Conservation (phyloP, 768 basidiomycete genomes). For the Suillus occidentalis region DNA sequence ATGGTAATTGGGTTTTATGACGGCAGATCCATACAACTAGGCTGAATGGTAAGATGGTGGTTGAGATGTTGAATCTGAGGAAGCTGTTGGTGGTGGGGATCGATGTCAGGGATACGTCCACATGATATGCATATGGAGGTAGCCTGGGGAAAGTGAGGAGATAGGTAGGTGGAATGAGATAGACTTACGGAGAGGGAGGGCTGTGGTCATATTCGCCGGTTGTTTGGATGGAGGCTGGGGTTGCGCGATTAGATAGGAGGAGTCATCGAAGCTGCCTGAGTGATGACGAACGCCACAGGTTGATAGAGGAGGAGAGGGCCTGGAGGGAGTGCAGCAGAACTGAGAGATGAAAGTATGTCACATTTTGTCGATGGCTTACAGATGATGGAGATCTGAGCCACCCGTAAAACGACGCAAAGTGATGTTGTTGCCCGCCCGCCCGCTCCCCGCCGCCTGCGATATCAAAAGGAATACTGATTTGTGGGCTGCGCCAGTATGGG, state of each 20-base stretch:
- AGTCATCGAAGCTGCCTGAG: slow-evolving; percentile 43
- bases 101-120: slow-evolving; percentile 20
- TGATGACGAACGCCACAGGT: slow-evolving; percentile 41
- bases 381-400: too few species aligned
- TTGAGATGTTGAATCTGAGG: too few species aligned
- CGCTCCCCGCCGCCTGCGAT: too few species aligned
- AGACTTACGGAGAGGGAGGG: slow-evolving; percentile 4
- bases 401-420: too few species aligned
- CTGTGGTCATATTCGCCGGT: slow-evolving; percentile 32
- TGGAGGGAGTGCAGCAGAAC: slow-evolving; percentile 35
- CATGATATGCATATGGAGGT: slow-evolving; percentile 11
- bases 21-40: too few species aligned
- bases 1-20: too few species aligned
- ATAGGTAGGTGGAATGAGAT: neutral
- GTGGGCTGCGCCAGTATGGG: too few species aligned
- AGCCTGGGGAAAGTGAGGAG: slow-evolving; percentile 12
- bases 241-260: slow-evolving; percentile 28
- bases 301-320: slow-evolving; percentile 35
- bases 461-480: too few species aligned
- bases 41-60: too few species aligned
- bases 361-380: too few species aligned
- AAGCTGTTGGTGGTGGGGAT: slow-evolving; percentile 1
- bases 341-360: slow-evolving; percentile 17
- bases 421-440: too few species aligned
- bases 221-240: slow-evolving; percentile 54